Conservation (phyloP, 108 stramenopile genomes). For the Discostella stelligeroides region DNA sequence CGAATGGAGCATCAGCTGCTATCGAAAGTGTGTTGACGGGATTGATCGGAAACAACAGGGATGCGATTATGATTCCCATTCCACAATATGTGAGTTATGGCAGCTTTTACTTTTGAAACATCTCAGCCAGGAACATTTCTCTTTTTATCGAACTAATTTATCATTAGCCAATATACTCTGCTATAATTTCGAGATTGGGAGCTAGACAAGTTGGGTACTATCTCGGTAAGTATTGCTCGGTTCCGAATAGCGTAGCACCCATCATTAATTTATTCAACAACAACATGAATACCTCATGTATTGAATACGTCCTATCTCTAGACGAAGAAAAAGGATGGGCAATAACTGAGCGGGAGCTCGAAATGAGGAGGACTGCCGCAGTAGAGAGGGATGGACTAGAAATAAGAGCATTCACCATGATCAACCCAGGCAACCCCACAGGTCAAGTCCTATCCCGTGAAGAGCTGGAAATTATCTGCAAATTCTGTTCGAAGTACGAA, state of each 20-base stretch:
- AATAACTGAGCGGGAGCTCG: slow-evolving; percentile 70
- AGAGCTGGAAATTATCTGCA: slow-evolving; percentile 79
- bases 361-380: slow-evolving; percentile 63
- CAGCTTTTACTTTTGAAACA: not conserved
- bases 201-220: slow-evolving; percentile 89
- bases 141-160: not conserved
- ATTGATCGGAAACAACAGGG: slow-evolving; percentile 74
- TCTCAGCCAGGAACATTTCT: not conserved
- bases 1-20: slow-evolving; percentile 90
- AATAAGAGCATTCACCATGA: slow-evolving; percentile 83
- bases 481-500: slow-evolving; percentile 77
- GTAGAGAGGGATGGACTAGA: slow-evolving; percentile 62
- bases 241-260: not conserved
- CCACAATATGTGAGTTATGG: slow-evolving; percentile 78
- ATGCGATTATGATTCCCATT: slow-evolving; percentile 93
- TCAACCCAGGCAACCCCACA: slow-evolving; percentile 98
- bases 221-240: slow-evolving; percentile 43
- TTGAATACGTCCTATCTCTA: not conserved
- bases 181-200: slow-evolving; percentile 72
- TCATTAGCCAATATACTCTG: slow-evolving; percentile 85
- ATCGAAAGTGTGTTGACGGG: slow-evolving; percentile 77
- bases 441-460: slow-evolving; percentile 80
- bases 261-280: not conserved
- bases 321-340: slow-evolving; percentile 87
- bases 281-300: too few relatives aligned